A percentile compares a stretch with the other conserved stretches of the same genome.
These are phyloP conservation scores for Camellia japonica DNA, from an alignment of 148 eudicot species.

Conservation along the genomic window DNA sequence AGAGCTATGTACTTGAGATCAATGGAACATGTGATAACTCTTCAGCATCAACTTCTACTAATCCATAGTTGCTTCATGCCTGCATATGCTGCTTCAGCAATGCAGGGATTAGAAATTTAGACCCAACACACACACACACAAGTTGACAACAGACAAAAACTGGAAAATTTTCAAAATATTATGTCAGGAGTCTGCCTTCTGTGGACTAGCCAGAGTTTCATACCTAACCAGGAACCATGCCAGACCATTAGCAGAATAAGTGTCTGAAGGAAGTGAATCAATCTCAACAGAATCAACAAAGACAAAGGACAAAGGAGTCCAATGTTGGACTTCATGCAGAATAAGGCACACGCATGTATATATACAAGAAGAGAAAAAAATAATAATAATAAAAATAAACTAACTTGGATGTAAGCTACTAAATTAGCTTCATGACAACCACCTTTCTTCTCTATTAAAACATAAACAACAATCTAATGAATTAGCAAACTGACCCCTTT, in stretches of 20 bases:
- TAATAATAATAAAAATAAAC: no score
- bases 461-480: background rate
- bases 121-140: background rate
- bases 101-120: background rate
- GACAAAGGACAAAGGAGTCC: background rate
- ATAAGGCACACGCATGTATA: background rate
- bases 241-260: background rate
- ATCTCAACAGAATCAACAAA: background rate
- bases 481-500: background rate
- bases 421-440: no score
- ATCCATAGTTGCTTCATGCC: background rate
- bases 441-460: no score
- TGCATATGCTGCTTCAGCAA: background rate
- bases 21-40: no score
- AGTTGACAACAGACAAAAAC: background rate
- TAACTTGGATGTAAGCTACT: no score
- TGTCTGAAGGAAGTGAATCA: background rate
- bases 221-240: background rate
- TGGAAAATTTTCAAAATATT: background rate
- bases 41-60: no score
- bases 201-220: background rate
- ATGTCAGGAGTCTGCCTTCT: background rate
- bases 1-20: no score
- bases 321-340: background rate
- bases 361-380: background rate